Conservation (phyloP, 2,329 filamentous ascomycete genomes). For the Aspergillus sp. region DNA sequence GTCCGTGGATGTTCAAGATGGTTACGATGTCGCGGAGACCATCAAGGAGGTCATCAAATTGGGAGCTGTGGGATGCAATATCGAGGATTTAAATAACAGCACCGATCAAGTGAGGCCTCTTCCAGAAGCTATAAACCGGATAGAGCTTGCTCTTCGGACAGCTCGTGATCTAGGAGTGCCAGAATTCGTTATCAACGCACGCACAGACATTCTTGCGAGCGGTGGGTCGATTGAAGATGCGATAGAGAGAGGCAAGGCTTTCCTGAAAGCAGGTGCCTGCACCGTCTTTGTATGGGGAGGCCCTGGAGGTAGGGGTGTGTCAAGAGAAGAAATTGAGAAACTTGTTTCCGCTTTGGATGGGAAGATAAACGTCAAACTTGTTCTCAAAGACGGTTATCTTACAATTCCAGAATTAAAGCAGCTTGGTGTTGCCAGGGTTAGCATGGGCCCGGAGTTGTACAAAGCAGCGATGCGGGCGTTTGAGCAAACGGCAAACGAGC, state of each 20-base stretch:
- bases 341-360: conserved; percentile 53
- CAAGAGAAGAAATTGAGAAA: conserved; percentile 47
- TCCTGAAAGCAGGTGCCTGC: conserved; percentile 57
- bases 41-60: conserved; percentile 48
- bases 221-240: conserved; percentile 48
- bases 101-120: conserved; percentile 39
- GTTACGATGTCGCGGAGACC: conserved; percentile 49
- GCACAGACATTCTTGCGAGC: conserved; percentile 51
- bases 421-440: conserved; percentile 57
- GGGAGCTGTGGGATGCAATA: conserved; percentile 59
- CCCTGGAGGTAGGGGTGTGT: conserved; percentile 41
- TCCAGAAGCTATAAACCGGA: conserved; percentile 50
- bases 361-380: conserved; percentile 50
- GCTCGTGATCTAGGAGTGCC: conserved; percentile 50
- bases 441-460: conserved; percentile 53
- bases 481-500: conserved; percentile 29
- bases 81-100: conserved; percentile 54
- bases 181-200: conserved; percentile 59
- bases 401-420: conserved; percentile 46
- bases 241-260: conserved; percentile 56
- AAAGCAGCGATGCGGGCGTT: conserved; percentile 39
- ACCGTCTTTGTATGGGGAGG: conserved; percentile 64
- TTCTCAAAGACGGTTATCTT: conserved; percentile 38
- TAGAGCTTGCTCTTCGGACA: conserved; percentile 35
- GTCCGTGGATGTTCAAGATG: conserved; percentile 61